Evolutionary conservation across 83 land plant genomes (phyloP), one percentile per base, ranked within the genome.

Genomic region (Picea engelmannii): DNA sequence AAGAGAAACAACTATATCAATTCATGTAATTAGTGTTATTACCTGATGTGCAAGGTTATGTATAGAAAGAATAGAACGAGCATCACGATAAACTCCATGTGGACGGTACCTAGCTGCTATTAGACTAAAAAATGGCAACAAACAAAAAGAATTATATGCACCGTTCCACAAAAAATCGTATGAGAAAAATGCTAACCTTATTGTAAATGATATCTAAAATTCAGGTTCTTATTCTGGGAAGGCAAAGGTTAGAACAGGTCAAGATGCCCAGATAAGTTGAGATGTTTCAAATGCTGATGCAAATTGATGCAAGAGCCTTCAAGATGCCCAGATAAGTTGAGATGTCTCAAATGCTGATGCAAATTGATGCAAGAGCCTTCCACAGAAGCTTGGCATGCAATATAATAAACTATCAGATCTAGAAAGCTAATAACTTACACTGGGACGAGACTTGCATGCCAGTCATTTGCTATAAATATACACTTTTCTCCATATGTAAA

Each of bases 11-110:
- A 66, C 16, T 17, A 68, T 52, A 15, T 18, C 35, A 60, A 6
- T 31, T 66, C 23, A 40, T 18, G 40, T 25, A 49, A 73, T 52
- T 79, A 79, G 69, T 5, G 16, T 66, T 62, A 67, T 7, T 85
- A 93, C 97, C 96, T 96, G 99, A 78, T 96, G 99, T 10, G 98
- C 93, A 49, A 96, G 89, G 79, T 96, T 96, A 66, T 96, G 99
- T 81, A 96, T 96, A 18, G 91, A 86, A 49, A 96, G 83, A 44
- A 96, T 84, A 82, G 92, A 79, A 24, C 98, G 87, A 9, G 98
- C 93, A 82, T 89, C 93, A 60, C 78, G 84, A 63, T 95, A 96
- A 65, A 96, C 96, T 78, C 90, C 92, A 87, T 90, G 82, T 27
- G 87, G 88, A 59, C 98, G 96, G 71, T 96, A 96, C 82, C 92